phyloP scores from a whole-genome alignment of 495 filamentous ascomycete genomes.

The Lophiostoma macrostomum region DNA sequence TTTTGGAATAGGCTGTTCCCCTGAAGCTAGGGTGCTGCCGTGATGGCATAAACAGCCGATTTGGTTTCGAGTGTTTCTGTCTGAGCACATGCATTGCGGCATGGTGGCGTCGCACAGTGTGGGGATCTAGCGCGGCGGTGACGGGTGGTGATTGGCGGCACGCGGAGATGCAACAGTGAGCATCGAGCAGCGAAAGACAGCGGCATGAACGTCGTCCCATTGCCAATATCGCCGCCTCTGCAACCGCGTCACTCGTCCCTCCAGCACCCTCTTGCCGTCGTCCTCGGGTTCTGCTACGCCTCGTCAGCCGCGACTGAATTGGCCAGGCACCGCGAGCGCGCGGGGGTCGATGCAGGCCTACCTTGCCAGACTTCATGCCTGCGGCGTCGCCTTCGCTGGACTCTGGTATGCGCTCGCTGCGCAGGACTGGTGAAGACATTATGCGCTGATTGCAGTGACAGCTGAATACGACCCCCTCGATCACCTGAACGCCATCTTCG shows the following conservation, averaged over 20 bases:
- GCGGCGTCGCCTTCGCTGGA: slow-evolving; percentile 36
- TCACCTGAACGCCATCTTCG: slow-evolving; percentile 91
- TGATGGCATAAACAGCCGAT: background rate
- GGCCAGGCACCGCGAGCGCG: slow-evolving; percentile 18
- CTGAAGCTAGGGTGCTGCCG: background rate
- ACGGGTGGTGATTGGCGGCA: too few relatives aligned
- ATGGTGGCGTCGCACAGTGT: too few relatives aligned
- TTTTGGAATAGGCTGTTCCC: background rate
- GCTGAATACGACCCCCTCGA: slow-evolving; percentile 92
- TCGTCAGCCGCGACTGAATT: slow-evolving; percentile 7
- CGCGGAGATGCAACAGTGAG: too few relatives aligned
- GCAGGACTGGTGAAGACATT: slow-evolving; percentile 1
- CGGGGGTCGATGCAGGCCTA: slow-evolving; percentile 26
- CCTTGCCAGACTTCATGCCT: slow-evolving; percentile 35
- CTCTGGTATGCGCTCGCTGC: slow-evolving; percentile 35
- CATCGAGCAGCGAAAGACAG: too few relatives aligned
- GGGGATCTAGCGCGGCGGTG: too few relatives aligned
- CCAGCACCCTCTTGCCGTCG: background rate
- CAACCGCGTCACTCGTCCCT: background rate
- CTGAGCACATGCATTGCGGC: too few relatives aligned
- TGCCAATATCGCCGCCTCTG: slow-evolving; percentile 11
- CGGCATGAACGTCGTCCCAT: slow-evolving; percentile 14
- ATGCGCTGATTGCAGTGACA: too few relatives aligned
- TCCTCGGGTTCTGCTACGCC: background rate
- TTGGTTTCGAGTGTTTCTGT: too few relatives aligned